phyloP scores from a whole-genome alignment of 2,329 filamentous ascomycete genomes.

The Cercospora sp. region DNA sequence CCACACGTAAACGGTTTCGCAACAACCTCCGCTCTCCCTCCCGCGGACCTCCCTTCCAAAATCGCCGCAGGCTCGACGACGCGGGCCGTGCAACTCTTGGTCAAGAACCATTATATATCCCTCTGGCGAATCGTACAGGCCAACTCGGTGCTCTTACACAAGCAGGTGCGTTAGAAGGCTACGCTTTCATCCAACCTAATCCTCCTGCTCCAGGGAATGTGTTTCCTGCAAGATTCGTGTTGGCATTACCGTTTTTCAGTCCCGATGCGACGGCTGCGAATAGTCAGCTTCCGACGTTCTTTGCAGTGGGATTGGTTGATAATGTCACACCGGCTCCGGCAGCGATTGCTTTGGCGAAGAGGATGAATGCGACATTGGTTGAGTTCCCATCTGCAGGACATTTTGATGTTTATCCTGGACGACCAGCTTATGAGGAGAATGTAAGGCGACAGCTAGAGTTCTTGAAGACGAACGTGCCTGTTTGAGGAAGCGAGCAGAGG shows the following conservation, averaged over 20 bases:
- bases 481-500: background rate
- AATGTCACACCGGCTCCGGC: background rate
- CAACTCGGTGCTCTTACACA: background rate
- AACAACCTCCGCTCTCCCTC: background rate
- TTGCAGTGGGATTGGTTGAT: background rate
- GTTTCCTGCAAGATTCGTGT: background rate
- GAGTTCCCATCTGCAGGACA: background rate
- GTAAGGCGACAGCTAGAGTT: background rate
- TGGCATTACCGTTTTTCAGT: background rate
- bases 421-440: background rate
- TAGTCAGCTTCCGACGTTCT: background rate
- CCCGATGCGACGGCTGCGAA: background rate
- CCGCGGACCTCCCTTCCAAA: background rate
- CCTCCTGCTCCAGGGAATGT: background rate
- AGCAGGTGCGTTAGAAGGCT: background rate
- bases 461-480: background rate
- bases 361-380: background rate
- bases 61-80: background rate
- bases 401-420: background rate
- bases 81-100: background rate
- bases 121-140: background rate
- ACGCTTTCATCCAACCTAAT: background rate
- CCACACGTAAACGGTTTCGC: background rate
- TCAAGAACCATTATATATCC: background rate
- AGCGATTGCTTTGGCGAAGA: background rate